Evolutionary conservation across 441 rosid genomes (phyloP).

Genomic region (Manihot esculenta): DNA sequence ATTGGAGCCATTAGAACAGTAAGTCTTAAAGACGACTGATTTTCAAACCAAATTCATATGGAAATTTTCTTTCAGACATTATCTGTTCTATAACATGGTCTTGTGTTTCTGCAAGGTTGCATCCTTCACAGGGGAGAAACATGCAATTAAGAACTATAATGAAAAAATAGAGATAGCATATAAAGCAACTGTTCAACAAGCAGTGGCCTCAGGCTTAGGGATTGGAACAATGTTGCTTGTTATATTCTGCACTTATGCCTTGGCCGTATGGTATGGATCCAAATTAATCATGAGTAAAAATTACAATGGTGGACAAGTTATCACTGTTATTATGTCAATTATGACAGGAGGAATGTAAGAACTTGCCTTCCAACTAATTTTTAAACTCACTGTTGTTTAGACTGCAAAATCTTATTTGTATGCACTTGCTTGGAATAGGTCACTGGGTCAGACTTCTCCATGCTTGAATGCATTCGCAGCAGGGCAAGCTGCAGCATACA

Average conservation of each 20-base stretch:
- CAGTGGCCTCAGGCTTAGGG: slow-evolving; percentile 59
- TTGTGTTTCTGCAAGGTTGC: slow-evolving; percentile 45
- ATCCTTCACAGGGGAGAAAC: slow-evolving; percentile 70
- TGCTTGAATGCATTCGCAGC: slow-evolving; percentile 56
- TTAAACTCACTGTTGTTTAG: too few relatives aligned
- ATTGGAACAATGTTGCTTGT: slow-evolving; percentile 44
- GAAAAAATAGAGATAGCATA: slow-evolving; percentile 50
- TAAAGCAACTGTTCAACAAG: slow-evolving; percentile 48
- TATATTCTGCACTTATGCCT: slow-evolving; percentile 49
- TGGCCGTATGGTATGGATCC: slow-evolving; percentile 60
- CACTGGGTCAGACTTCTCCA: slow-evolving; percentile 73
- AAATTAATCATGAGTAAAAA: slow-evolving; percentile 50
- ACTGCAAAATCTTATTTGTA: neutral
- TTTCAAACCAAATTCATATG: neutral
- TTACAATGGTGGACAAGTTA: slow-evolving; percentile 63
- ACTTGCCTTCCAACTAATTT: neutral
- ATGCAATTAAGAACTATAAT: slow-evolving; percentile 52
- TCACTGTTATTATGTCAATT: slow-evolving; percentile 52
- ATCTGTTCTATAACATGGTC: neutral
- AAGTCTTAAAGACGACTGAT: slow-evolving; percentile 18
- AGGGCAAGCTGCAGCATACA: slow-evolving; percentile 67
- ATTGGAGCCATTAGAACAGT: slow-evolving; percentile 77
- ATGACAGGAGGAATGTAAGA: slow-evolving; percentile 64
- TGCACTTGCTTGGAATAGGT: slow-evolving; percentile 29
- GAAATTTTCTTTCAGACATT: neutral